Conservation (phyloP, 306 rosid genomes). For the Dryas alaskensis region DNA sequence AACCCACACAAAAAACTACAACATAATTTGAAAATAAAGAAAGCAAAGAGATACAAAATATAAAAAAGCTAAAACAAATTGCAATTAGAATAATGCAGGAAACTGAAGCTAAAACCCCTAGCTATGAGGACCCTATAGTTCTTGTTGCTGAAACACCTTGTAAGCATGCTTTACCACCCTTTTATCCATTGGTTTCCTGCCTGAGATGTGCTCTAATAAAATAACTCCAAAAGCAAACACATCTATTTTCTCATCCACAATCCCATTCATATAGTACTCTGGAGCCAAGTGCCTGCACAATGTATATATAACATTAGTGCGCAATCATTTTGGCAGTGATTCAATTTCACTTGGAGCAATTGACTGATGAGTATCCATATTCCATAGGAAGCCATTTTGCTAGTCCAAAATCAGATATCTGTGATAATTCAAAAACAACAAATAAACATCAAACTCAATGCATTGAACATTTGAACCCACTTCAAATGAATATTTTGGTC, state of each 20-base stretch:
- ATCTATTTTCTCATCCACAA: conserved; percentile 97
- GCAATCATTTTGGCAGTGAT: conserved; percentile 3
- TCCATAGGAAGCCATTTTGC: conserved; percentile 88
- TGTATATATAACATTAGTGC: background rate
- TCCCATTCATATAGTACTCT: conserved; percentile 89
- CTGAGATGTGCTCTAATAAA: conserved; percentile 75
- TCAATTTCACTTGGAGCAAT: conserved; percentile 79
- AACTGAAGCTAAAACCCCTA: too few species aligned
- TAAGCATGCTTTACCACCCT: too few species aligned
- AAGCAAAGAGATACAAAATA: too few species aligned
- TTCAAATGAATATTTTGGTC: background rate
- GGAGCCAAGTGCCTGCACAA: conserved; percentile 88
- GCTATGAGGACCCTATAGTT: too few species aligned
- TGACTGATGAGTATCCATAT: conserved; percentile 83
- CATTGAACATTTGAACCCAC: background rate
- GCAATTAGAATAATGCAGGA: too few species aligned
- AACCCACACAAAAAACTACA: too few species aligned
- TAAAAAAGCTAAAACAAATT: too few species aligned
- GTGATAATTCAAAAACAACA: conserved; percentile 5
- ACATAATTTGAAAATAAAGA: too few species aligned
- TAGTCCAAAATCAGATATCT: conserved; percentile 97
- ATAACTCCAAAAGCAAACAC: conserved; percentile 97
- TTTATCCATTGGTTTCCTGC: conserved; percentile 78
- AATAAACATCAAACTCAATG: background rate
- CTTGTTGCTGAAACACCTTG: too few species aligned